Evolutionary conservation across 164 flowering plant species (phyloP), one percentile per base, ranked within the genome.

Genomic region (Liquidambar formosana): DNA sequence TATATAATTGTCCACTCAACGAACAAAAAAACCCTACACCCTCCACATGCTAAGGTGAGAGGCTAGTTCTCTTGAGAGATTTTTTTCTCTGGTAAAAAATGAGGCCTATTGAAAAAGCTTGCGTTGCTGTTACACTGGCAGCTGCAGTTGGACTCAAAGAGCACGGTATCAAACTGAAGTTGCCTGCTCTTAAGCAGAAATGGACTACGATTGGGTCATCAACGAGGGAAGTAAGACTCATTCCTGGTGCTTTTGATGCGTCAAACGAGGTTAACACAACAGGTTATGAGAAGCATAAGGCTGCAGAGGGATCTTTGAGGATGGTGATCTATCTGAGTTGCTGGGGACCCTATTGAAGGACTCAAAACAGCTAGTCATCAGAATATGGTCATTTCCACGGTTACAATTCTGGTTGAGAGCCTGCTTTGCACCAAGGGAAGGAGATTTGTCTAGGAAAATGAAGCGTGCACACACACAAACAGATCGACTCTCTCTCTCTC

Each of bases 81-180:
- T 2, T 33, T 33, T 33, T 33, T 33, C 6, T 33, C 6, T 33
- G 41, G 41, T 33, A 2, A 33, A 33, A 33, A 33, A 74, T 74
- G 77, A 43, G 49, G 51, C 21, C 38, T 65, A 23, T 45, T 8
- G 64, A 76, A 48, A 67, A 46, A 45, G 78, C 58, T 21, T 67
- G 78, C 52, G 12, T 64, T 16, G 60, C 67, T 51, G 23, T 60
- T 27, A 63, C 78, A 15, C 23, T 76, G 15, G 78, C 69, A 38
- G 72, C 69, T 27, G 75, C 75, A 23, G 51, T 66, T 26, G 68
- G 74, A 15, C 65, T 66, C 45, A 75, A 46, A 62, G 68, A 69
- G 65, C 63, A 70, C 12, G 27, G 8, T 19, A 33, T 63, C 59
- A 48, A 28, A 16, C 10, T 51, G 15, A 28, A 49, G 4, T 33